Conservation (phyloP, 192 early-diverging fungal species). For the Backusella luteola region DNA sequence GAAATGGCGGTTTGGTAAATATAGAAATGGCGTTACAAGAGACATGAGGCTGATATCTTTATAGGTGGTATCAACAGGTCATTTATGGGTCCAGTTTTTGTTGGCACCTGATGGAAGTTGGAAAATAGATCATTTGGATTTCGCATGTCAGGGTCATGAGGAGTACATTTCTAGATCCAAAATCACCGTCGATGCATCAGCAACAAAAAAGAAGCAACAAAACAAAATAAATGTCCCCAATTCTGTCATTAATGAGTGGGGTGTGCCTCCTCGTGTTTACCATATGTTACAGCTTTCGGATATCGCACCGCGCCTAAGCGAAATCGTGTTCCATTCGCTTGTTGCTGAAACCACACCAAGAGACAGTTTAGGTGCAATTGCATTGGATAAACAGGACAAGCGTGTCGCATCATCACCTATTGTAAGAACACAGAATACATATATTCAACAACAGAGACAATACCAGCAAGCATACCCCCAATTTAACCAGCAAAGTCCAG, state of each 20-base stretch:
- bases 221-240: background rate
- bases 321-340: slow-evolving; percentile 18
- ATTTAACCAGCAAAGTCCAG: slow-evolving; percentile 1
- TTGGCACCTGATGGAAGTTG: slow-evolving; percentile 1
- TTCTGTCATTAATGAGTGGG: slow-evolving; percentile 19
- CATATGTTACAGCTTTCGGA: slow-evolving; percentile 18
- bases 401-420: slow-evolving; percentile 9
- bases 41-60: too few relatives aligned
- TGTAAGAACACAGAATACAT: slow-evolving; percentile 15
- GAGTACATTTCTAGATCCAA: background rate
- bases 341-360: slow-evolving; percentile 9
- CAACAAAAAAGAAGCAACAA: slow-evolving; percentile 7
- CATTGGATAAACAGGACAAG: slow-evolving; percentile 7
- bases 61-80: slow-evolving; percentile 16
- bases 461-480: slow-evolving; percentile 11
- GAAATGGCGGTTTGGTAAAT: slow-evolving; percentile 22
- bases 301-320: slow-evolving; percentile 5
- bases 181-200: background rate
- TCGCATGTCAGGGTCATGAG: slow-evolving; percentile 15
- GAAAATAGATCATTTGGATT: slow-evolving; percentile 27
- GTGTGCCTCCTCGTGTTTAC: slow-evolving; percentile 17
- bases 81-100: slow-evolving; percentile 22
- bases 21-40: too few relatives aligned
- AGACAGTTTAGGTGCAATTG: slow-evolving; percentile 19
- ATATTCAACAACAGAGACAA: slow-evolving; percentile 18